phyloP scores from a whole-genome alignment of 169 alveolate species.

The Eimeria falciformis region DNA sequence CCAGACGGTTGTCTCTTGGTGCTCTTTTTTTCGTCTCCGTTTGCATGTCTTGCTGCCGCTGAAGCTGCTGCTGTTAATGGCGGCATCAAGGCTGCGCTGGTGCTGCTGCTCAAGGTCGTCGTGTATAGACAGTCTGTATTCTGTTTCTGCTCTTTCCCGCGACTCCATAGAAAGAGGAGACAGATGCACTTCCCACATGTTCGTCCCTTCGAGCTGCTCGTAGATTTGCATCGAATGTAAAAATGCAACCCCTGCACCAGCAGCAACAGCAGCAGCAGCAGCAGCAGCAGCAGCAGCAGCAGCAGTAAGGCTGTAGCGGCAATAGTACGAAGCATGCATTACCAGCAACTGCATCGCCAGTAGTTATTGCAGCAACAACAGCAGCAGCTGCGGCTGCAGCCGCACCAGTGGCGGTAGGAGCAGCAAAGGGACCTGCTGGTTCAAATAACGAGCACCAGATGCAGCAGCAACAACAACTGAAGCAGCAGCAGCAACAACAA shows the following conservation, averaged over 20 bases:
- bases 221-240: slow-evolving; percentile 4
- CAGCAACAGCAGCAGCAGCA: slow-evolving; percentile 11
- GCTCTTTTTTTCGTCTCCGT: neutral
- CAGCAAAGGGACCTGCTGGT: neutral
- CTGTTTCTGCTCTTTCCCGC: neutral
- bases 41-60: slow-evolving; percentile 17
- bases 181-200: neutral
- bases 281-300: slow-evolving; percentile 8
- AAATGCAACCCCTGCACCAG: slow-evolving; percentile 27
- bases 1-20: neutral
- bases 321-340: neutral
- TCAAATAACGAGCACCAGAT: neutral
- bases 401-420: neutral
- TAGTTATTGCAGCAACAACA: neutral
- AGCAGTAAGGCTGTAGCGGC: neutral
- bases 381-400: neutral
- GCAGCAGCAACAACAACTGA: neutral
- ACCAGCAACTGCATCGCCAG: neutral
- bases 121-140: neutral
- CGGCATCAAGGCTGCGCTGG: neutral
- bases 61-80: neutral
- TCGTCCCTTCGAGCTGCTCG: neutral
- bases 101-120: neutral
- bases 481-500: neutral
- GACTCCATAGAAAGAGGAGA: slow-evolving; percentile 22